A percentile compares a stretch with the other conserved stretches of the same genome.
phyloP scores from a whole-genome alignment of 108 stramenopile species.

The Pseudonitzschia delicatissima region DNA sequence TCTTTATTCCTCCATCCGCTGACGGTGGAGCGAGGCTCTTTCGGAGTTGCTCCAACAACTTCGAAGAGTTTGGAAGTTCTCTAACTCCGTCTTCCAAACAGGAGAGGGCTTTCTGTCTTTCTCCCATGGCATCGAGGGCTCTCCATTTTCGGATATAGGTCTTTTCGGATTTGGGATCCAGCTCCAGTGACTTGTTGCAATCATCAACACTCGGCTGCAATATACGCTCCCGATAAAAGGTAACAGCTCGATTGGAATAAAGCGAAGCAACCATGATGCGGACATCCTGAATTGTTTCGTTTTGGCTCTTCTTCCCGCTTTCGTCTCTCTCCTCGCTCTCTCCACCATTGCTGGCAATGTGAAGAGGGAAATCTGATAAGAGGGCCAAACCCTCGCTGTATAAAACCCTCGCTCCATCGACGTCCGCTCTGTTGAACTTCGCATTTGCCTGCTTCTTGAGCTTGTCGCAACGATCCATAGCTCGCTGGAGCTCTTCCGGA shows the following conservation, averaged over 20 bases:
- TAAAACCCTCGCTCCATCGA: conserved; percentile 33
- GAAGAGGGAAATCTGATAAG: conserved; percentile 21
- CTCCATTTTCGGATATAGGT: conserved; percentile 40
- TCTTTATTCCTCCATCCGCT: neutral
- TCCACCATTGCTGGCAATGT: neutral
- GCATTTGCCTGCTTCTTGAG: conserved; percentile 57
- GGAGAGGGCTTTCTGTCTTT: conserved; percentile 16
- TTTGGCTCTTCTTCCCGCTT: neutral
- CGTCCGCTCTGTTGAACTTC: conserved; percentile 50
- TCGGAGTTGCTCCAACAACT: conserved; percentile 28
- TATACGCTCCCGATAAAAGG: conserved; percentile 36
- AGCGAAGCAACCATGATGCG: conserved; percentile 32
- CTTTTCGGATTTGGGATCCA: conserved; percentile 35
- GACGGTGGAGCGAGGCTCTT: conserved; percentile 21
- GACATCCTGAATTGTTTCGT: conserved; percentile 17
- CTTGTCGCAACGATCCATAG: conserved; percentile 39
- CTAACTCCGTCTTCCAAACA: conserved; percentile 26
- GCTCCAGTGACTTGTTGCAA: conserved; percentile 30
- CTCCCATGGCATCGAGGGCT: conserved; percentile 34
- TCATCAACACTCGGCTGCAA: conserved; percentile 31
- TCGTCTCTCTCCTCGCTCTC: neutral
- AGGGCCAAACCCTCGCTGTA: conserved; percentile 44
- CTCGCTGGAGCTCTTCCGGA: conserved; percentile 22
- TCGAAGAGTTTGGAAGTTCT: conserved; percentile 17
- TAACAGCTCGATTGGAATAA: conserved; percentile 41